Base-by-base conservation (phyloP, 2,329 filamentous ascomycete species). In the Aspergillus ibericus region DNA sequence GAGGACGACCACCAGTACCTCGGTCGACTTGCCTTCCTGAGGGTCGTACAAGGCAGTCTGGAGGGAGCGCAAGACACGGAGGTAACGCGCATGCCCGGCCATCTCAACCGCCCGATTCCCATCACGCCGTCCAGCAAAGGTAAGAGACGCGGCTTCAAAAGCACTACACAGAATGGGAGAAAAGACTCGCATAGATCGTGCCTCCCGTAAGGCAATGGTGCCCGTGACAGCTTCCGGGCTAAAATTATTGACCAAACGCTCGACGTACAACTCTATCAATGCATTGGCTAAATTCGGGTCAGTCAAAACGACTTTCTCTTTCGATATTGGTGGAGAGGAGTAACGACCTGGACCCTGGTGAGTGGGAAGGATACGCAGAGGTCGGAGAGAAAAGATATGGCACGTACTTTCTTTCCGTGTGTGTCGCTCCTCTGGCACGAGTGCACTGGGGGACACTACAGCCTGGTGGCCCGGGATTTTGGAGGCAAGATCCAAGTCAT, bases 231-330 rank as follows among this genome's bases (percentile, higher is more conserved):
- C 59, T 55, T 10, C 22, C 29, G 68, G 68, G 20, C 67, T 68
- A 52, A 70, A 70, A 9, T 61, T 62, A 20, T 62, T 59, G 20
- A 70, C 63, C 42, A 70, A 38, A 8, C 65, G 66, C 15, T 68
- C 66, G 18, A 70, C 53, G 38, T 68, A 68, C 3, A 68, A 36
- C 36, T 70, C 68, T 38, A 68, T 53, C n/a, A 69, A n/a, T 1
- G 63, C 40, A 27, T 56, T 61, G 8, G 62, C 66, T 25, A 63
- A 25, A 9, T 59, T 35, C 4, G 67, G 63, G 16, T 65, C 60
- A 4, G 55, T 56, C 8, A 68, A 53, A 3, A 59, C 34, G 8
- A 46, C 46, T 25, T 62, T 66, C 18, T 65, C 59, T 22, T 55
- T 40, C 8, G 50, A 48, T 8, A 48, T 46, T 18, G 61, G 50